Evolutionary conservation across 2,329 filamentous ascomycete species (phyloP).

Genomic region (Aspergillus oerlinghausenensis): DNA sequence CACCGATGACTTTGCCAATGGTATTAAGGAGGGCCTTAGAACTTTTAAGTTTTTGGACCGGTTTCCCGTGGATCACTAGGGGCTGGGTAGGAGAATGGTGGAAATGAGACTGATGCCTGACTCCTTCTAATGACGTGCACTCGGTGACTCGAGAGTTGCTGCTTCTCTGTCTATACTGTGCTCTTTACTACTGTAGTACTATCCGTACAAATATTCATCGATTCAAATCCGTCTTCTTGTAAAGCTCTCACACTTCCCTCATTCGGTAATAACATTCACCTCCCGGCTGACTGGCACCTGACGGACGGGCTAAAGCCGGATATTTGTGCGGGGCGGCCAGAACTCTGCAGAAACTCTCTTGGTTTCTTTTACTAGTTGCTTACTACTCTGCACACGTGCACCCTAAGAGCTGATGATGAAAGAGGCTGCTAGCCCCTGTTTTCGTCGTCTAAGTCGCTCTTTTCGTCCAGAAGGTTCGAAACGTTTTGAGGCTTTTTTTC

Average conservation of each 20-base stretch:
- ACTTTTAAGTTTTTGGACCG: slow-evolving; percentile 63
- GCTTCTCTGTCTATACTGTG: background rate
- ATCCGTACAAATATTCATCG: background rate
- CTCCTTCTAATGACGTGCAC: too few species aligned
- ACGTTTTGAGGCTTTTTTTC: background rate
- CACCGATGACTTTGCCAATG: slow-evolving; percentile 38
- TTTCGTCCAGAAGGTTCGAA: background rate
- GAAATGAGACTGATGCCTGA: background rate
- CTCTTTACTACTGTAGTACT: background rate
- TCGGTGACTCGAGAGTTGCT: background rate
- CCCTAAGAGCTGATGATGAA: background rate
- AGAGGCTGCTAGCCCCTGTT: background rate
- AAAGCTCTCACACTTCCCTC: background rate
- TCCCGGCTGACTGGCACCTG: background rate
- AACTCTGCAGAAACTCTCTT: background rate
- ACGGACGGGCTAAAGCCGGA: background rate
- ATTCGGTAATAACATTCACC: background rate
- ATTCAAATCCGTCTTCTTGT: background rate
- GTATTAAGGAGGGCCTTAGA: slow-evolving; percentile 56
- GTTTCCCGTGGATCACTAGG: slow-evolving; percentile 53
- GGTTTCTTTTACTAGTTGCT: too few species aligned
- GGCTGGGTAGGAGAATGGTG: background rate
- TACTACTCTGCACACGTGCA: too few species aligned
- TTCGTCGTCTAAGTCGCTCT: background rate
- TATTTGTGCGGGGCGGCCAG: background rate